Percentiles rank a stretch among this genome's conserved stretches.
Conservation (phyloP, 2,329 filamentous ascomycete species). For the Colletotrichum orbiculare region DNA sequence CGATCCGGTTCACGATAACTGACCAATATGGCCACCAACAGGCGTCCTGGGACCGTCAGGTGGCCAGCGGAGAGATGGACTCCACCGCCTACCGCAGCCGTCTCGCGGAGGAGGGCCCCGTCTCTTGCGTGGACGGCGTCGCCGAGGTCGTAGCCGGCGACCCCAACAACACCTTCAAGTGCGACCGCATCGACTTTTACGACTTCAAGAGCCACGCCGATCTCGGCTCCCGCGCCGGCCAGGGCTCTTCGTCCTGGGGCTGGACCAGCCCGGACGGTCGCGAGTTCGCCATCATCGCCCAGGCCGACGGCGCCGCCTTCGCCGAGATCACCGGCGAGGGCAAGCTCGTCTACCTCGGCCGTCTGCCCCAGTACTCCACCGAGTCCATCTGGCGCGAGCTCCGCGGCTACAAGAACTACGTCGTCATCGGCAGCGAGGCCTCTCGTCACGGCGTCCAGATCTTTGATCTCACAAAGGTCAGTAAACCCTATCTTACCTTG, state of each 20-base stretch:
- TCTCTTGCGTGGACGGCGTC: slow-evolving; percentile 36
- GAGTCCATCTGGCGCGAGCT: slow-evolving; percentile 48
- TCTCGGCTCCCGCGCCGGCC: slow-evolving; percentile 53
- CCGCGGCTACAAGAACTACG: slow-evolving; percentile 46
- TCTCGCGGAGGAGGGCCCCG: slow-evolving; percentile 30
- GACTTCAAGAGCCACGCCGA: slow-evolving; percentile 64
- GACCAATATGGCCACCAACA: background rate
- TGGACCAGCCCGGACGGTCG: slow-evolving; percentile 55
- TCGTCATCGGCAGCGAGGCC: slow-evolving; percentile 52
- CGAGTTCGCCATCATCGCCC: slow-evolving; percentile 38
- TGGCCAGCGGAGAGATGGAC: slow-evolving; percentile 34
- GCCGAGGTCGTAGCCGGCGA: slow-evolving; percentile 36
- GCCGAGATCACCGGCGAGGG: slow-evolving; percentile 55
- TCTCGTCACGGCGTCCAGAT: slow-evolving; percentile 67
- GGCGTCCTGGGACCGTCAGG: slow-evolving; percentile 36
- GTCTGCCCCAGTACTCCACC: slow-evolving; percentile 46
- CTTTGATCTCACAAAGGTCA: slow-evolving; percentile 63
- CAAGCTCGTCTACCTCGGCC: slow-evolving; percentile 55
- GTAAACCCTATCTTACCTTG: slow-evolving; percentile 39
- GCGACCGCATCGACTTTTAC: slow-evolving; percentile 49
- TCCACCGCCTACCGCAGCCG: slow-evolving; percentile 31
- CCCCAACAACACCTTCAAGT: slow-evolving; percentile 37
- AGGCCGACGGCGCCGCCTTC: slow-evolving; percentile 55
- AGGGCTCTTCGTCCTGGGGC: slow-evolving; percentile 50
- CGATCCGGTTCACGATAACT: background rate